Evolutionary conservation across 164 flowering plant genomes (phyloP), one percentile per base, ranked within the genome.

Genomic region (Nelumbo lutea): DNA sequence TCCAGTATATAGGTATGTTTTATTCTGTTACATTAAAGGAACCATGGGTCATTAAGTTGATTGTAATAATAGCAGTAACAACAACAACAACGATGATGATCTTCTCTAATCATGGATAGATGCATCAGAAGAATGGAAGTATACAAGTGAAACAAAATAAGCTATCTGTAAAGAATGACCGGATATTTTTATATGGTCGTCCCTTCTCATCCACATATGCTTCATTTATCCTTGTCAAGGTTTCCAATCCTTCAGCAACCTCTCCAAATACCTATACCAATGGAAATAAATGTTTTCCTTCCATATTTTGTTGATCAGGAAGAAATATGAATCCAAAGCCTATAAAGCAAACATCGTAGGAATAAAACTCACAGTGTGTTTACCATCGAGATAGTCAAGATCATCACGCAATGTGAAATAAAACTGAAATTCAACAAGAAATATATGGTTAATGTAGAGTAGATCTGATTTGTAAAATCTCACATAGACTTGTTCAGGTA

Each of bases 371-470:
- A 91, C 99, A 13, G 98, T 87, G 77, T 96, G 96, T 77, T 96
- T 89, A 53, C 88, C 98, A 74, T 96, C 96, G 42, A 96, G 97
- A 76, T 92, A 96, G 75, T 96, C 99, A 43, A 96, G 87, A 79
- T 90, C 96, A 71, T 89, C 95, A 27, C 96, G 95, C 76, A 96
- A 68, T 43, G 98, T 96, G 66, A 96, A 68, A 75, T 96, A 96
- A 69, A 96, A 96, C 99, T 95, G 94, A 47, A 82, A 64, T 45
- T 50, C 73, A 62, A 61, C 68, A 13, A 13, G 52, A 45, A n/a
- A 42, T 42, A 39, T n/a, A 64, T 62, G 5, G 43, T 4, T 15
- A 27, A 27, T 27, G 27, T 27, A 27, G 27, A 27, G 27, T 27
- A 27, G 27, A 27, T 27, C 27, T 27, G 27, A 27, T 27, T 27